Conservation (phyloP, 352 stramenopile species). For the Globisporangium solare region DNA sequence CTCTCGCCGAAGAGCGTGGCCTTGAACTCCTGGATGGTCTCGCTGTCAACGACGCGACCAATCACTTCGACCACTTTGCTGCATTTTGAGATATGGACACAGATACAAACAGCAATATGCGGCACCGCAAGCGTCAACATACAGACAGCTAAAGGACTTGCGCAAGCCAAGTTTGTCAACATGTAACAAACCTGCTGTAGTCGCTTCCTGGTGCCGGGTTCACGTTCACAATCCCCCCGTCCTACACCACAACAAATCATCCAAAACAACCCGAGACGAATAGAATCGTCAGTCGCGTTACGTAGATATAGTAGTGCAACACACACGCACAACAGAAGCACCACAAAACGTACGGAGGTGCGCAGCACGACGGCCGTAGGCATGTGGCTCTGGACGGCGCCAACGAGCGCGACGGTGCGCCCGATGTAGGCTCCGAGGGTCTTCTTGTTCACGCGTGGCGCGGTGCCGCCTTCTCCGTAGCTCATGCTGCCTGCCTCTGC, state of each 20-base stretch:
- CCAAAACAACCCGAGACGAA: background rate
- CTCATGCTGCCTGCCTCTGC: too few relatives aligned
- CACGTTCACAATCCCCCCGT: conserved; percentile 77
- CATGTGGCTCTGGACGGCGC: conserved; percentile 67
- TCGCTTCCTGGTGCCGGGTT: conserved; percentile 64
- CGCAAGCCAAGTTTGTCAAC: background rate
- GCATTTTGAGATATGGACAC: background rate
- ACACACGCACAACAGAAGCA: background rate
- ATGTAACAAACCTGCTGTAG: conserved; percentile 53
- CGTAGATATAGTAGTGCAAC: background rate
- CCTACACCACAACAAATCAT: conserved; percentile 22
- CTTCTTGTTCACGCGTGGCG: conserved; percentile 83
- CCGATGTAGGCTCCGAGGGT: conserved; percentile 55
- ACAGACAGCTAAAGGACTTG: background rate
- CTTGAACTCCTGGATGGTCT: conserved; percentile 85
- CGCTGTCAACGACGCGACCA: conserved; percentile 57
- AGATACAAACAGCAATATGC: background rate
- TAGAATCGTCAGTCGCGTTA: background rate
- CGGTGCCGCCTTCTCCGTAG: conserved; percentile 55
- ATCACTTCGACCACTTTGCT: conserved; percentile 87
- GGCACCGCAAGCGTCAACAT: background rate
- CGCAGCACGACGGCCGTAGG: conserved; percentile 67
- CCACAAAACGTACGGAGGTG: conserved; percentile 45
- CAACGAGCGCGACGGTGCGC: conserved; percentile 72
- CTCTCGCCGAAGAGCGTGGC: conserved; percentile 78